Base-by-base conservation (phyloP, 805 yeast genomes). In the Ogataea sp. region DNA sequence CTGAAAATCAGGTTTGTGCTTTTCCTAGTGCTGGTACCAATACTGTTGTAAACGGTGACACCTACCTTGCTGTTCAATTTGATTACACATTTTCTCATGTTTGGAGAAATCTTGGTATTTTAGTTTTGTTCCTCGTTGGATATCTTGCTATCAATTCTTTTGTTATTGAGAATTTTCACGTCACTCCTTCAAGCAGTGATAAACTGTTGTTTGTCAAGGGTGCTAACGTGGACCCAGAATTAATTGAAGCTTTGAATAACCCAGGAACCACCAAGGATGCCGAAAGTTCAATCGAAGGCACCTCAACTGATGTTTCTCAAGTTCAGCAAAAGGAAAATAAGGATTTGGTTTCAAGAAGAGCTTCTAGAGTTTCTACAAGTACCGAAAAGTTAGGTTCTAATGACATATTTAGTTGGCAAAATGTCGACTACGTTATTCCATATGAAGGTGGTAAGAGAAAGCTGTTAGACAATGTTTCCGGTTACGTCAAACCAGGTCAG, bases 101-200 rank as follows among this genome's bases (percentile, higher is more conserved):
- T 36, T 86, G 95, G 95, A 77, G 95, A 65, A 83, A 86, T 56
- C 68, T 81, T 42, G 95, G 79, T 42, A 68, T 73, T 42, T 39
- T 65, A 39, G 43, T 70, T 48, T 71, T 55, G 6, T 71, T 65
- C 48, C 54, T 64, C 29, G 31, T 68, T 11, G 66, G 70, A 43
- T 68, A 68, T 54, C 45, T 71, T 26, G 20, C 36, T 4, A 43
- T 59, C 25, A 48, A 56, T 36, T 44, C 55, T 4, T 6, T 60
- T 20, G 43, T 56, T 4, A 58, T 54, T 28, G 71, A 66, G 39
- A 8, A 39, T 15, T 52, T 47, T 37, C 53, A 56, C 37, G 60
- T 59, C 17, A 43, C 50, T 8, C 53, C 39, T 30, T 46, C 52
- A 13, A 50, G 55, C n/a, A 51, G 62, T 21, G 70, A 64, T 46